Base-by-base conservation (phyloP, 768 basidiomycete species). In the Suillus brevipes region DNA sequence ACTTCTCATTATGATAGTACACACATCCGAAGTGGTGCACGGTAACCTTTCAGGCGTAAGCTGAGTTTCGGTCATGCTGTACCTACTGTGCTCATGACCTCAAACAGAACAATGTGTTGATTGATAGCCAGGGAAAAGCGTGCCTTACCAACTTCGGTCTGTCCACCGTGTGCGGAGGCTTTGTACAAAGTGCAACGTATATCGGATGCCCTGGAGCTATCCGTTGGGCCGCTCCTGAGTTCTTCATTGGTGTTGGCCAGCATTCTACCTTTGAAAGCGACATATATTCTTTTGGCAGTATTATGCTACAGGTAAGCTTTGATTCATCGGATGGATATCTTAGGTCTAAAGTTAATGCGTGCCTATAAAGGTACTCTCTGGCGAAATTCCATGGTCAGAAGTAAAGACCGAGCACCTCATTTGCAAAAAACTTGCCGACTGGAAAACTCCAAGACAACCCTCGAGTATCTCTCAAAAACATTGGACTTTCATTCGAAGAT, bases 181-280 rank as follows among this genome's bases (percentile, higher is more conserved):
- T 47, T 2, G 10, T 10, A 6, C 25, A 31, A 31, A 0, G 25
- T 31, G 50, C 28, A 5, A 4, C 1, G 4, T 52, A 52, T 18
- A 14, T 31, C 0, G 50, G 50, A 52, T 7, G 13, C 25, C 50
- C 25, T 18, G 83, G 82, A 10, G 79, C 83, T n/a, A 73, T 84
- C 23, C 78, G 83, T 2, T 85, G 83, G 82, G 80, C 84, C 12
- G 84, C 84, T 36, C 74, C 82, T 0, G 72, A 79, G 37, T 68
- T 85, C 0, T 77, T 81, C 63, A 16, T 16, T 52, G 50, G 50
- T 16, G 16, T 1, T 28, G 50, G 50, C 16, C 50, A 52, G 50
- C 50, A 56, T 20, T 50, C 45, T 18, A 64, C 62, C 25, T 42
- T 56, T 20, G 31, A n/a, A 12, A 63, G 62, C n/a, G 65, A 66